These are phyloP conservation scores for Elasticomyces elasticus DNA, from an alignment of 495 filamentous ascomycete genomes.

Conservation along the genomic window DNA sequence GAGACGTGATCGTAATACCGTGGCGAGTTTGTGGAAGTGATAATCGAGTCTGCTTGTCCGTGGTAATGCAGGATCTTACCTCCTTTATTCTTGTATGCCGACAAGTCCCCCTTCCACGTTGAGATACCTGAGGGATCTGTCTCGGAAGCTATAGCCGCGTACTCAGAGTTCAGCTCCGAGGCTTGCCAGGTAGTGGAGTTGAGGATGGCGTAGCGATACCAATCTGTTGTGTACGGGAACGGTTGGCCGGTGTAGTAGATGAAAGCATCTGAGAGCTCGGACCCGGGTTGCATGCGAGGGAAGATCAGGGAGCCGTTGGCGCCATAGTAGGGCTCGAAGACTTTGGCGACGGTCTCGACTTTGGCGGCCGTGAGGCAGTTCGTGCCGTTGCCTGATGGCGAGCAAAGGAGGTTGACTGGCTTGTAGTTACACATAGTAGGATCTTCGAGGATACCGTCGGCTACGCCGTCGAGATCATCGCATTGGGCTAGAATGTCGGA, in stretches of 20 bases:
- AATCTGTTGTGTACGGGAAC: conserved; percentile 21
- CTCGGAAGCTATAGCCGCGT: conserved; percentile 33
- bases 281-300: conserved; percentile 29
- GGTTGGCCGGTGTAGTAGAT: conserved; percentile 14
- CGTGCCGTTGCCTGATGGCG: conserved; percentile 7
- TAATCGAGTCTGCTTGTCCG: conserved; percentile 24
- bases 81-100: conserved; percentile 20
- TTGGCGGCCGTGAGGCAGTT: conserved; percentile 24
- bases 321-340: conserved; percentile 18
- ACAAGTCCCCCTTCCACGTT: conserved; percentile 38
- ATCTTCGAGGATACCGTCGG: conserved; percentile 29
- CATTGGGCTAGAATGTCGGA: conserved; percentile 24
- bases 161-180: conserved; percentile 28
- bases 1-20: conserved; percentile 35
- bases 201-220: conserved; percentile 47
- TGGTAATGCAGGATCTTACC: conserved; percentile 30
- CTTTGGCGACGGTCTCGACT: conserved; percentile 13
- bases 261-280: conserved; percentile 7
- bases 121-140: conserved; percentile 30
- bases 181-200: conserved; percentile 41
- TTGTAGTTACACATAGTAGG: conserved; percentile 23
- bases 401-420: conserved; percentile 21
- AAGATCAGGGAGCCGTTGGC: conserved; percentile 27
- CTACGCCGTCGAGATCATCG: conserved; percentile 24
- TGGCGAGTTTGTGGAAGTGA: conserved; percentile 21